phyloP scores from a whole-genome alignment of 352 stramenopile genomes.

The Salisapilia sapeloensis region DNA sequence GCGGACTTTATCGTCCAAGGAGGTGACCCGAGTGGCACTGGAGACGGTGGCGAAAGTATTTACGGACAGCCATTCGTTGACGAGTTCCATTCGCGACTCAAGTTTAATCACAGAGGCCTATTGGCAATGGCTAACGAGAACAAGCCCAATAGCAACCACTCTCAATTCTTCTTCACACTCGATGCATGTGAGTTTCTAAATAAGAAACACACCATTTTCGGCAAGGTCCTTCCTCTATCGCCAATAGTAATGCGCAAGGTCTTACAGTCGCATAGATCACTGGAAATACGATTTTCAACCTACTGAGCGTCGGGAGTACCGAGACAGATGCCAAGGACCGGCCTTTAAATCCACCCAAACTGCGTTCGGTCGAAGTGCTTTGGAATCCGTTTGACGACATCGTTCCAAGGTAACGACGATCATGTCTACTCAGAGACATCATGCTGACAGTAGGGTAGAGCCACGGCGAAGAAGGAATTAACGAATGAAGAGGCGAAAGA shows the following conservation, averaged over 20 bases:
- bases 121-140: conserved; percentile 89
- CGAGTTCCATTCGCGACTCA: conserved; percentile 89
- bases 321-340: conserved; percentile 78
- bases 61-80: conserved; percentile 69
- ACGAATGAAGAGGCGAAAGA: conserved; percentile 15
- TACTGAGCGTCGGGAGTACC: conserved; percentile 81
- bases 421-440: too few relatives aligned
- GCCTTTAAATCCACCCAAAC: conserved; percentile 43
- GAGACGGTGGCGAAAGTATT: conserved; percentile 67
- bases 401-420: conserved; percentile 34
- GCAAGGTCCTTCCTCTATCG: conserved; percentile 19
- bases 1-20: conserved; percentile 92
- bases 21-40: conserved; percentile 81
- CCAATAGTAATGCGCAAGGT: background rate
- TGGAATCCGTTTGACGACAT: conserved; percentile 94
- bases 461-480: conserved; percentile 4
- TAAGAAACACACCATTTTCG: conserved; percentile 91
- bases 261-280: conserved; percentile 72
- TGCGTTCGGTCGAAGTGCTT: conserved; percentile 83
- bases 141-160: conserved; percentile 75
- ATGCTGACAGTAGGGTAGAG: too few relatives aligned
- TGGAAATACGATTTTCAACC: conserved; percentile 96
- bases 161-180: conserved; percentile 97
- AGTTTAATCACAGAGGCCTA: conserved; percentile 93
- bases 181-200: conserved; percentile 90